Conservation (phyloP, 2,329 filamentous ascomycete species). For the Bipolaris oryzae region DNA sequence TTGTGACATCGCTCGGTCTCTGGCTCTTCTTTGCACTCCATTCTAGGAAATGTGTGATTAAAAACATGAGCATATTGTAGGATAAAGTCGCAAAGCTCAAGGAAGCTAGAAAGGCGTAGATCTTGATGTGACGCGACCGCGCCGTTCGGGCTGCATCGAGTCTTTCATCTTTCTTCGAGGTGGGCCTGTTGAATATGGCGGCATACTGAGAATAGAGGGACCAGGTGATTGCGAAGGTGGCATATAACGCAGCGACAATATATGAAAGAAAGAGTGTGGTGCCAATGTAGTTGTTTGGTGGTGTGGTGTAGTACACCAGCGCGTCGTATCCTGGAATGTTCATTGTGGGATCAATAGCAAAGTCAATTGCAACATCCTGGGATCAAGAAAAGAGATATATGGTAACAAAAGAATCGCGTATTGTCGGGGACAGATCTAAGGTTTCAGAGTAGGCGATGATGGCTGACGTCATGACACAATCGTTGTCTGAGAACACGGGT, state of each 20-base stretch:
- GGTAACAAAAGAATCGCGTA: conserved; percentile 17
- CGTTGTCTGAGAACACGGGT: conserved; percentile 28
- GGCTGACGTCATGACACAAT: conserved; percentile 42
- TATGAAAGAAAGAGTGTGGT: conserved; percentile 40
- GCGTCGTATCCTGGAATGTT: conserved; percentile 8
- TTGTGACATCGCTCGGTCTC: neutral
- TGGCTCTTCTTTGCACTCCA: conserved; percentile 24
- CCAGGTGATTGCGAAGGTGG: conserved; percentile 22
- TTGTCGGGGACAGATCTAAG: neutral
- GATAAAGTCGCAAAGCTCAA: conserved; percentile 38
- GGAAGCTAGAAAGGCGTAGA: conserved; percentile 34
- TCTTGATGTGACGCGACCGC: conserved; percentile 32
- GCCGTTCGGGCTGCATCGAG: conserved; percentile 21
- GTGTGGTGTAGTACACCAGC: conserved; percentile 23
- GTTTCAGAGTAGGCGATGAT: conserved; percentile 19
- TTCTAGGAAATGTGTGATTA: conserved; percentile 30
- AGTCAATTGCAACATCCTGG: neutral
- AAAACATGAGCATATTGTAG: conserved; percentile 42
- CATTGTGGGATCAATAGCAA: conserved; percentile 11
- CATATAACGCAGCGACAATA: conserved; percentile 35
- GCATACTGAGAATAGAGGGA: conserved; percentile 31
- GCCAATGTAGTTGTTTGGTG: conserved; percentile 40
- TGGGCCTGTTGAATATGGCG: neutral
- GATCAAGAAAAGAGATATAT: neutral
- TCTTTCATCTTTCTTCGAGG: conserved; percentile 6